A percentile compares a stretch with the other conserved stretches of the same genome.
These are phyloP conservation scores for Musa schizocarpa DNA, from an alignment of 176 grass and related monocot species.

Conservation along the genomic window DNA sequence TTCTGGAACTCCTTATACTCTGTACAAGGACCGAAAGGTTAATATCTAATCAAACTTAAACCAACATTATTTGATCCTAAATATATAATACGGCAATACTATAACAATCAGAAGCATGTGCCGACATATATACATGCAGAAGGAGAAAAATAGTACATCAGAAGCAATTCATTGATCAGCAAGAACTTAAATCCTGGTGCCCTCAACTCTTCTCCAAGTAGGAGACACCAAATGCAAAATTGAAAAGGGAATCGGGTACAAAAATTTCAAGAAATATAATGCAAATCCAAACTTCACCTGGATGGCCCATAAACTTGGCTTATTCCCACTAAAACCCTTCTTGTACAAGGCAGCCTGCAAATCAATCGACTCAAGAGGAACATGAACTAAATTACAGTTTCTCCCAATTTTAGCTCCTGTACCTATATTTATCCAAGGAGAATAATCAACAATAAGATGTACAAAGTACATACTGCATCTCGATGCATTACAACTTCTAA, in stretches of 20 bases:
- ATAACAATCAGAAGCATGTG: too few species aligned
- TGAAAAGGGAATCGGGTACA: neutral
- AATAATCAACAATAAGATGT: slow-evolving; percentile 2
- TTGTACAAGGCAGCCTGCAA: slow-evolving; percentile 49
- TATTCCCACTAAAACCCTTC: slow-evolving; percentile 71
- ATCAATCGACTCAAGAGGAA: slow-evolving; percentile 52
- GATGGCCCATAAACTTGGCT: slow-evolving; percentile 63
- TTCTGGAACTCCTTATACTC: too few species aligned
- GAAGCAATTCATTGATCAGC: too few species aligned
- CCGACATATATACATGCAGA: too few species aligned
- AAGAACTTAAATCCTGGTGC: too few species aligned
- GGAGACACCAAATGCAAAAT: neutral
- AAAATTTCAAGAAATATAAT: neutral
- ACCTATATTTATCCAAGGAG: slow-evolving; percentile 34
- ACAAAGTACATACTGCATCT: neutral
- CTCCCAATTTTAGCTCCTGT: slow-evolving; percentile 58
- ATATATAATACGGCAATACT: neutral
- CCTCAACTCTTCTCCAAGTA: neutral
- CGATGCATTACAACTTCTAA: neutral
- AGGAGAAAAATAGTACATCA: too few species aligned
- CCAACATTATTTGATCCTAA: neutral
- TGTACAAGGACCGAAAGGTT: neutral
- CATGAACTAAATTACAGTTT: slow-evolving; percentile 64
- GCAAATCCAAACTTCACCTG: slow-evolving; percentile 41
- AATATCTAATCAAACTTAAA: neutral